Evolutionary conservation across 2,329 filamentous ascomycete genomes (phyloP).

Genomic region (Tetracladium maxilliforme): DNA sequence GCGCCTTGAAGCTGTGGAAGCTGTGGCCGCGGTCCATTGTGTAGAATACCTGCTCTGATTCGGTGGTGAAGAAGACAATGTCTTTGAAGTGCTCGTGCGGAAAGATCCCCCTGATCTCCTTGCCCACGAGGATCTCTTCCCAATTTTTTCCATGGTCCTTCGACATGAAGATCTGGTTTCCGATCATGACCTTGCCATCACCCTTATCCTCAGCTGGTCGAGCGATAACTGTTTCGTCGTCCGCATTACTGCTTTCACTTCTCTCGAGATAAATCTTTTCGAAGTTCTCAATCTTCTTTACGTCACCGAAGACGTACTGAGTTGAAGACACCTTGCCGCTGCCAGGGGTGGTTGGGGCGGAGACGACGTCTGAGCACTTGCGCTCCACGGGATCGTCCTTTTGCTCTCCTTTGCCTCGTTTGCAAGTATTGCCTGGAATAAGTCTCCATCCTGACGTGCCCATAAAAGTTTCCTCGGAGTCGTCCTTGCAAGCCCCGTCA

Average conservation of each 20-base stretch:
- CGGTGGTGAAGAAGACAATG: conserved; percentile 73
- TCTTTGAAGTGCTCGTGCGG: conserved; percentile 75
- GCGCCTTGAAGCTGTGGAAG: conserved; percentile 61
- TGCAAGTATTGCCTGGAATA: conserved; percentile 73
- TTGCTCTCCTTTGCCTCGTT: conserved; percentile 40
- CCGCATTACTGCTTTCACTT: conserved; percentile 42
- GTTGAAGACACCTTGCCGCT: conserved; percentile 52
- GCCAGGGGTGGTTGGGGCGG: conserved; percentile 32
- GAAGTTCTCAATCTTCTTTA: conserved; percentile 1
- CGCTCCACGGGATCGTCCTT: conserved; percentile 62
- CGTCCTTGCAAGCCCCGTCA: conserved; percentile 51
- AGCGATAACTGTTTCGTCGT: conserved; percentile 59
- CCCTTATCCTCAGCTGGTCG: conserved; percentile 25
- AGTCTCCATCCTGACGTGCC: conserved; percentile 84
- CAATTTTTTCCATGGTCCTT: conserved; percentile 83
- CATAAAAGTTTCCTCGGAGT: conserved; percentile 57
- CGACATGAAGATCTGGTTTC: conserved; percentile 57
- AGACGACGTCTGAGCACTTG: conserved; percentile 52
- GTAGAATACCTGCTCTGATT: conserved; percentile 53
- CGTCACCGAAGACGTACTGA: conserved; percentile 22
- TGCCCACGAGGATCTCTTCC: conserved; percentile 53
- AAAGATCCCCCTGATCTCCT: conserved; percentile 55
- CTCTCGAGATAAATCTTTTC: conserved; percentile 62
- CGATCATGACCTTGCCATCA: conserved; percentile 36
- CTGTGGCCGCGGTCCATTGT: conserved; percentile 64